phyloP scores from a whole-genome alignment of 176 grass and related monocot genomes.

The Typha latifolia region DNA sequence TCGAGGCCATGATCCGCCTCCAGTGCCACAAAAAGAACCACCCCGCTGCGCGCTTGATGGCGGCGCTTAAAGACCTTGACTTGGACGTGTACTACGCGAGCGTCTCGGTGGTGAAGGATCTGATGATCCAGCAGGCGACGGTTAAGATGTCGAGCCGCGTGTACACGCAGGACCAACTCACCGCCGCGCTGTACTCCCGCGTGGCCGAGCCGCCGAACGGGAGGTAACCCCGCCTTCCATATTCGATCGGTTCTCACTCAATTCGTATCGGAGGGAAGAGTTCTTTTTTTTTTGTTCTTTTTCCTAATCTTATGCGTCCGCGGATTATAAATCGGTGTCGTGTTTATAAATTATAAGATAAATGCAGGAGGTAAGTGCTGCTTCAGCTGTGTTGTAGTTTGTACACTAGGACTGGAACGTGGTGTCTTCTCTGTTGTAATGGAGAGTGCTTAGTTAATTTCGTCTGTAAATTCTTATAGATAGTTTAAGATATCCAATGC shows the following conservation, averaged over 20 bases:
- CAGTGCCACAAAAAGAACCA: constrained; percentile 88
- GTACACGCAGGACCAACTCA: constrained; percentile 79
- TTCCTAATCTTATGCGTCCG: background rate
- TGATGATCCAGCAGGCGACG: constrained; percentile 90
- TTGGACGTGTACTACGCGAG: constrained; percentile 82
- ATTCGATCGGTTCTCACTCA: too few relatives aligned
- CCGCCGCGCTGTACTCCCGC: constrained; percentile 43
- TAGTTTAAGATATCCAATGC: too few relatives aligned
- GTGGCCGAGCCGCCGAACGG: constrained; percentile 30
- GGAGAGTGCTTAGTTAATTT: too few relatives aligned
- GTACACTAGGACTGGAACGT: too few relatives aligned
- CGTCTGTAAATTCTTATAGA: too few relatives aligned
- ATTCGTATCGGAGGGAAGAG: background rate
- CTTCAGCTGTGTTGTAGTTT: too few relatives aligned
- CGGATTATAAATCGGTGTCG: too few relatives aligned
- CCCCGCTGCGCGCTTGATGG: constrained; percentile 62
- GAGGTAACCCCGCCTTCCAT: background rate
- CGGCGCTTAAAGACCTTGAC: constrained; percentile 63
- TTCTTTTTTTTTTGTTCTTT: background rate
- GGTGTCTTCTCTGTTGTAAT: too few relatives aligned
- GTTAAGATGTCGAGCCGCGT: constrained; percentile 64
- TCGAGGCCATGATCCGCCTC: constrained; percentile 79
- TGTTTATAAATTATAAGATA: too few relatives aligned
- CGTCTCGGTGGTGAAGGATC: constrained; percentile 74
- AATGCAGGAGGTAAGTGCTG: too few relatives aligned